These are phyloP conservation scores for Myriangium duriaei DNA, from an alignment of 2,329 filamentous ascomycete genomes.

Conservation along the genomic window DNA sequence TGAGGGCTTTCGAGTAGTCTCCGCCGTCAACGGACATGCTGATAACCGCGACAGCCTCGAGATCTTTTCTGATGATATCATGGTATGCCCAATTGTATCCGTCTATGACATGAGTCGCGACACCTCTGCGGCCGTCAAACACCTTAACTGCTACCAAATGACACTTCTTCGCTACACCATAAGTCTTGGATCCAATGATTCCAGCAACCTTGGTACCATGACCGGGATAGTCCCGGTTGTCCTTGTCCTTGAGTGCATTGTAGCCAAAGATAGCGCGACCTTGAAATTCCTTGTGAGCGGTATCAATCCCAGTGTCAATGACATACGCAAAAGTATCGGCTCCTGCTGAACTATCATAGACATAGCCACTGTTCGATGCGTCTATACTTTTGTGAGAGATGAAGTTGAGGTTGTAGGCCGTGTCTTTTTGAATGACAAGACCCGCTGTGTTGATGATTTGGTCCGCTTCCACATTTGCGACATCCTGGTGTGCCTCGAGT, in stretches of 20 bases:
- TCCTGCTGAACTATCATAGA: too few relatives aligned
- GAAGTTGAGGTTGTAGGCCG: too few relatives aligned
- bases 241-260: constrained; percentile 18
- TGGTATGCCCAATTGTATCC: constrained; percentile 43
- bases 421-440: too few relatives aligned
- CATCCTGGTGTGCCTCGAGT: constrained; percentile 10
- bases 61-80: constrained; percentile 17
- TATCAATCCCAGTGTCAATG: constrained; percentile 23
- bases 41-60: constrained; percentile 34
- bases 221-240: constrained; percentile 41
- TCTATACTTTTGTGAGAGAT: too few relatives aligned
- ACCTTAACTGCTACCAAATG: constrained; percentile 49
- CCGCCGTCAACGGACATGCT: constrained; percentile 47
- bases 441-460: constrained; percentile 10
- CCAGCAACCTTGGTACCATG: constrained; percentile 54
- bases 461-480: constrained; percentile 10
- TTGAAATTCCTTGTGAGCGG: constrained; percentile 21
- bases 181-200: constrained; percentile 48
- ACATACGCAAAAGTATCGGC: constrained; percentile 30
- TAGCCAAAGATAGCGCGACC: constrained; percentile 24
- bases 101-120: constrained; percentile 43
- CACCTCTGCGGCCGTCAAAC: constrained; percentile 27
- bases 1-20: constrained; percentile 33
- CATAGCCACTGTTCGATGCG: too few relatives aligned
- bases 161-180: constrained; percentile 49